Evolutionary conservation across 2,329 filamentous ascomycete genomes (phyloP).

Genomic region (Cercospora zeae-maydis): DNA sequence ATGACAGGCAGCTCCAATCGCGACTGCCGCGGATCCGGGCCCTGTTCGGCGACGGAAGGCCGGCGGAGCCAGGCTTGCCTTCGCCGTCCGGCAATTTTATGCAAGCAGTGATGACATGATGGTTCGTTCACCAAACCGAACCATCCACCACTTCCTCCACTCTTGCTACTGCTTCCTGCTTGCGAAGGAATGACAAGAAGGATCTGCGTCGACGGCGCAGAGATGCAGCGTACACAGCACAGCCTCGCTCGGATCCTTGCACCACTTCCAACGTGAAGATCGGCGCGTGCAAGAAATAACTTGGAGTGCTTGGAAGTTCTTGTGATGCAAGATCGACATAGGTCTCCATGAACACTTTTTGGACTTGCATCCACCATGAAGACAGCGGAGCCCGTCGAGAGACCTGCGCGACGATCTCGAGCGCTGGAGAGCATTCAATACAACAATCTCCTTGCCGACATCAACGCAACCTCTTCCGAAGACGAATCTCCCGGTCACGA

Average conservation of each 20-base stretch:
- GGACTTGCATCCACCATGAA: background rate
- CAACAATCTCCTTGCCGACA: slow-evolving; percentile 39
- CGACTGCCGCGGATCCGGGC: background rate
- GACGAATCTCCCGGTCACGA: slow-evolving; percentile 35
- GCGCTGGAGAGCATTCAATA: slow-evolving; percentile 44
- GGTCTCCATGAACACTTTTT: background rate
- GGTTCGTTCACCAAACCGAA: background rate
- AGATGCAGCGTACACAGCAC: background rate
- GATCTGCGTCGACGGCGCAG: background rate
- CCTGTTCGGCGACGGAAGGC: background rate
- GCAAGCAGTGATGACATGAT: slow-evolving; percentile 2
- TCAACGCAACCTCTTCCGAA: slow-evolving; percentile 44
- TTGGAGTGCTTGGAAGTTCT: background rate
- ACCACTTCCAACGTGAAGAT: background rate
- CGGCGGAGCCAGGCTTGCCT: background rate
- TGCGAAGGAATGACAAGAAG: background rate
- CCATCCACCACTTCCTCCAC: background rate
- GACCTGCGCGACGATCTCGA: slow-evolving; percentile 19
- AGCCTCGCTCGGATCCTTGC: background rate
- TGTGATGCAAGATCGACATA: background rate
- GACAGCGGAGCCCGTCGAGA: background rate
- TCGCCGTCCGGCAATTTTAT: background rate
- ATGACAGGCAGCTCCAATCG: background rate
- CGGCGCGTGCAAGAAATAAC: background rate
- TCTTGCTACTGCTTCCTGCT: background rate